Base-by-base conservation (phyloP, 306 rosid genomes). In the Vigna mungo region DNA sequence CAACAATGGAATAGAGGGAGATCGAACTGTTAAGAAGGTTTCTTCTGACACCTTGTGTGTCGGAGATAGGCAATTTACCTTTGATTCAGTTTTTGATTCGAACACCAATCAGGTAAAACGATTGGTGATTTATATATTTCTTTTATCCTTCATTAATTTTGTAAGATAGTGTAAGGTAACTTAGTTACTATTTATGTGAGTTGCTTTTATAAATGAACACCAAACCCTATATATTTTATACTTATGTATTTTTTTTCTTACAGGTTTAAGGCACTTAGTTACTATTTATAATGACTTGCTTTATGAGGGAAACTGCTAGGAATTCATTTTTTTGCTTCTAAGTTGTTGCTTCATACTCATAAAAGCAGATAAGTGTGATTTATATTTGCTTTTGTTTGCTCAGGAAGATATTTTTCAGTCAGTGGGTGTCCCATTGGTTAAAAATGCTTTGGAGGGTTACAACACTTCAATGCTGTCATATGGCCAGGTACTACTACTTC, bases 381-480 rank as follows among this genome's bases (percentile, higher is more conserved):
- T 70, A 66, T 67, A 60, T 62, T 47, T 18, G 34, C 23, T 73
- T 23, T 9, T 83, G 18, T 84, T 84, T 85, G 78, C 71, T 56
- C 91, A 95, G 99, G 97, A 90, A 80, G 97, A 91, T 70, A 79
- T 95, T 56, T 95, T 95, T 79, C 88, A 74, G 80, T 83, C 83
- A 66, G 86, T 95, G 30, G 97, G 97, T 7, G 83, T 87, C 16
- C 96, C 97, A 7, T 76, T 92, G 87, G 99, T 95, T 81, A 87
- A 75, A 78, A 84, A 87, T 91, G 93, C 99, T 25, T 84, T 95
- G 67, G 97, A 92, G 39, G 99, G 99, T 77, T 92, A 89, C 87
- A 92, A 95, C 79, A 86, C 98, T 84, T 87, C 96, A 9, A 77
- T 95, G 72, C 36, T 95, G 81, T 88, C 99, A 5, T 95, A 85